phyloP scores from a whole-genome alignment of 2,329 filamentous ascomycete species.

The Exserohilum turcica region DNA sequence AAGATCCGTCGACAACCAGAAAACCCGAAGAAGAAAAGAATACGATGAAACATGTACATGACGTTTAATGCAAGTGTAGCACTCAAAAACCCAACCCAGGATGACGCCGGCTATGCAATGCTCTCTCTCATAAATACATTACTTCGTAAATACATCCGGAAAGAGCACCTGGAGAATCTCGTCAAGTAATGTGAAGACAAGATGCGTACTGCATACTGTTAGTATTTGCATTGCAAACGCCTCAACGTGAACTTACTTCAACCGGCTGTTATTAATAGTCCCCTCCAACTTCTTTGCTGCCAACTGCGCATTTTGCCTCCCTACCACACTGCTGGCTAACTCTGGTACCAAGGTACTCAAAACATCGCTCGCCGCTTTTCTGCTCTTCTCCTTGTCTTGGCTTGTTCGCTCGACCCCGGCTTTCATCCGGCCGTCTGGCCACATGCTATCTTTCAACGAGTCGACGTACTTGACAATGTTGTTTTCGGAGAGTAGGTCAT shows the following conservation, averaged over 20 bases:
- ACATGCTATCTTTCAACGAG: constrained; percentile 76
- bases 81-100: too few species aligned
- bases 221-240: constrained; percentile 12
- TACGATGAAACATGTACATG: too few species aligned
- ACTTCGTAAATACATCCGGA: constrained; percentile 27
- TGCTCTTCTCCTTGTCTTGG: constrained; percentile 77
- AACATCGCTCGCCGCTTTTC: constrained; percentile 86
- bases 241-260: constrained; percentile 72
- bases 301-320: constrained; percentile 85
- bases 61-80: too few species aligned
- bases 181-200: constrained; percentile 57
- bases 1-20: too few species aligned
- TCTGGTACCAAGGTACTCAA: constrained; percentile 89
- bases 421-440: constrained; percentile 71
- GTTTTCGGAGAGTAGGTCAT: constrained; percentile 75
- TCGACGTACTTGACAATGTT: constrained; percentile 76
- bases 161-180: constrained; percentile 56
- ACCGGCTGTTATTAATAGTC: constrained; percentile 83
- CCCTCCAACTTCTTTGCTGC: constrained; percentile 89
- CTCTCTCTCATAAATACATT: neutral
- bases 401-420: constrained; percentile 63
- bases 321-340: constrained; percentile 89
- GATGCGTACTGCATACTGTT: constrained; percentile 51
- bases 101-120: constrained; percentile 7
- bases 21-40: too few species aligned